phyloP scores from a whole-genome alignment of 345 rosid species.

The Eucalyptus lansdowneana region DNA sequence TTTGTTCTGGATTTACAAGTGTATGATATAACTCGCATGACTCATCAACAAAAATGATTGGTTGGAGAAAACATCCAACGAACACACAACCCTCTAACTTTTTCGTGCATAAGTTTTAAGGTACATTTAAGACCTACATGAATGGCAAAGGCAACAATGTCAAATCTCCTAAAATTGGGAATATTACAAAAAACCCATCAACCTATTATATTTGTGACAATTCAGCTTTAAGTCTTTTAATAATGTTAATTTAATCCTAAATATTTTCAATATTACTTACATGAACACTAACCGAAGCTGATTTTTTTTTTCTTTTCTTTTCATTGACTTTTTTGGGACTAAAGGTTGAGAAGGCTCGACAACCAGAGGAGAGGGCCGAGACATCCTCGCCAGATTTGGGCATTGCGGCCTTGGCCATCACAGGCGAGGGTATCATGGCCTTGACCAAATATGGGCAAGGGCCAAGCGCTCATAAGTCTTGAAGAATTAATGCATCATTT shows the following conservation, averaged over 20 bases:
- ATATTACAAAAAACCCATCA: too few relatives aligned
- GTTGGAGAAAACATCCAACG: background rate
- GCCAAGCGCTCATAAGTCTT: background rate
- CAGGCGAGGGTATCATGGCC: background rate
- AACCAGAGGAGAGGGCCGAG: background rate
- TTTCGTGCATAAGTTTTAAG: background rate
- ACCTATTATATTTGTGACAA: background rate
- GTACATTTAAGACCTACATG: background rate
- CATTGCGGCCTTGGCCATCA: background rate
- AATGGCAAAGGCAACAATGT: background rate
- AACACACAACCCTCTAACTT: background rate
- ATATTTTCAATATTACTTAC: too few relatives aligned
- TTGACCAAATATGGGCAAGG: background rate
- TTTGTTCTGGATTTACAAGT: background rate
- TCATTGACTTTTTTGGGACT: too few relatives aligned
- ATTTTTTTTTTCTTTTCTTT: too few relatives aligned
- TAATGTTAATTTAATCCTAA: too few relatives aligned
- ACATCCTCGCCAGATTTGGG: too few relatives aligned
- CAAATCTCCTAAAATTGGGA: background rate
- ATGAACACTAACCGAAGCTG: too few relatives aligned
- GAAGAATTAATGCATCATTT: background rate
- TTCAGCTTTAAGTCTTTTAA: too few relatives aligned
- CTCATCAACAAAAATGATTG: background rate
- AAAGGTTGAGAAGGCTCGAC: accelerated
- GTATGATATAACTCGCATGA: background rate